Evolutionary conservation across 129 eudicot genomes (phyloP), one percentile per base, ranked within the genome.

Genomic region (Artemisia annua): DNA sequence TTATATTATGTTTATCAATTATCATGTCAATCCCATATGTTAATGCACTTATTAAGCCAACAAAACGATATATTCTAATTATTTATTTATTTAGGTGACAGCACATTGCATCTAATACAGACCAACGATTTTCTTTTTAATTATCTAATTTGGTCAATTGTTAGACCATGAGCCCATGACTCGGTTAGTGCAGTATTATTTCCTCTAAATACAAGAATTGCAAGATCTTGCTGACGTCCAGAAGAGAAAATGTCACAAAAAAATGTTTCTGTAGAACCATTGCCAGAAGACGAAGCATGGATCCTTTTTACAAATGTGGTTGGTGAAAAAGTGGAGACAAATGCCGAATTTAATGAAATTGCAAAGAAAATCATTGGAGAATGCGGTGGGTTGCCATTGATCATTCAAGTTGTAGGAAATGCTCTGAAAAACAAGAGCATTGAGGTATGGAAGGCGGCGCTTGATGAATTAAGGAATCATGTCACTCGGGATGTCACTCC

Each of bases 191-290:
- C 26, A 0, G 26, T 24, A 24, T 24, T 24, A 24, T 24, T 24
- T 24, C 26, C 26, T 30, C 7, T 44, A 24, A 66, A 12, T 7
- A 67, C 54, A 19, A 1, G 28, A 75, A 67, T 28, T 66, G 67
- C 66, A 75, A 75, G 72, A 57, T 75, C 56, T 66, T 75, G 66
- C 17, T 75, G 19, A 66, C 79, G 5, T 66, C 73, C 19, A 75
- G 73, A 66, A 75, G 26, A 1, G 30, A 11, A 28, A 13, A 75
- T 43, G 67, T 75, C 15, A 30, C 35, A 68, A 1, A 49, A 11
- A 9, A 54, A 12, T 30, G 32, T 76, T 4, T 26, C 10, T 11
- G 53, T 59, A 11, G 64, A 15, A 5, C 9, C 52, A 14, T 35
- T 75, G 59, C 15, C 17, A 20, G 5, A 66, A 6, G 20, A 66